Conservation (phyloP, 768 basidiomycete genomes). For the Omphalotus guepiniiformis region DNA sequence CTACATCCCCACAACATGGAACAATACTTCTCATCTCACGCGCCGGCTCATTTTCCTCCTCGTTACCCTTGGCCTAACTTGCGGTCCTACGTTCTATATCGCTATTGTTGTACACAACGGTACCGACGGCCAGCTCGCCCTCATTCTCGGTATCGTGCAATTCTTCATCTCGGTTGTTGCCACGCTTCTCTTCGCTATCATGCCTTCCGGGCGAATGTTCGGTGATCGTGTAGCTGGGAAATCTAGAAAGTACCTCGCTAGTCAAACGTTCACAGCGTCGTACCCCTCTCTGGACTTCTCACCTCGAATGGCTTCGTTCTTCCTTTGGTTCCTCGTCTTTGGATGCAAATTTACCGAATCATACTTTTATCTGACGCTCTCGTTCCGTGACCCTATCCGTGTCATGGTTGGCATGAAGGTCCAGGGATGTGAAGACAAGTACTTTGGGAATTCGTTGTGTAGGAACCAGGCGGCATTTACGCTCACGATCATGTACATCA, state of each 20-base stretch:
- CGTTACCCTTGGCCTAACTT: conserved; percentile 86
- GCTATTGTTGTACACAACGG: conserved; percentile 74
- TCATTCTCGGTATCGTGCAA: conserved; percentile 94
- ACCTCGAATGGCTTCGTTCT: conserved; percentile 73
- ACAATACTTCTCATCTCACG: conserved; percentile 94
- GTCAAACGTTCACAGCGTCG: conserved; percentile 96
- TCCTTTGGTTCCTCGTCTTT: conserved; percentile 90
- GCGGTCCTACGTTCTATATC: conserved; percentile 93
- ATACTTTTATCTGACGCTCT: conserved; percentile 96
- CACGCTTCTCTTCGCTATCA: conserved; percentile 81
- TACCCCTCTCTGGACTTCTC: conserved; percentile 68
- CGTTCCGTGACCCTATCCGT: conserved; percentile 88
- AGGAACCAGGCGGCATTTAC: conserved; percentile 93
- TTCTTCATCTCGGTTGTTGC: conserved; percentile 90
- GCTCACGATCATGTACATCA: conserved; percentile 96
- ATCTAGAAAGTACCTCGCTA: conserved; percentile 94
- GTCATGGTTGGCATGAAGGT: conserved; percentile 98
- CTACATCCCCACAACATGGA: conserved; percentile 98
- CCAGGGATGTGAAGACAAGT: conserved; percentile 83
- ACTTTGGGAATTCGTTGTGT: conserved; percentile 82
- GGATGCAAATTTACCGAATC: conserved; percentile 96
- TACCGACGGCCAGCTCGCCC: conserved; percentile 65
- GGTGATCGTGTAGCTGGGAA: conserved; percentile 96
- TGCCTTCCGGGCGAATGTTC: conserved; percentile 98
- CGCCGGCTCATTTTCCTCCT: conserved; percentile 87